Base-by-base conservation (phyloP, 2,329 filamentous ascomycete genomes). In the Whalleya microplaca region DNA sequence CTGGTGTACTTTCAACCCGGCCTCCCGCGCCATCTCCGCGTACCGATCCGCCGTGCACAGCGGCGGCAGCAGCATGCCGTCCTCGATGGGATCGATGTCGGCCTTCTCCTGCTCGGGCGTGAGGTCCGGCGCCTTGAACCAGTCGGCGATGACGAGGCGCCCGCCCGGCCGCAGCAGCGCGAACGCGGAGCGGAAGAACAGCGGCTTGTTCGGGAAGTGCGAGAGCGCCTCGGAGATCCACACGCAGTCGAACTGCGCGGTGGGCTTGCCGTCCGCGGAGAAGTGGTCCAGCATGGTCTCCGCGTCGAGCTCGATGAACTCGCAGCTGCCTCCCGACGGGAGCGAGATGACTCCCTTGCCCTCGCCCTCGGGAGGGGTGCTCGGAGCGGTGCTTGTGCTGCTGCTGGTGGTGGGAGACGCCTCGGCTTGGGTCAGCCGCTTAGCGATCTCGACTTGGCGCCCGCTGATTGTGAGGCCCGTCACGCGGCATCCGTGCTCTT, bases 211-310 rank as follows among this genome's bases (percentile, higher is more conserved):
- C 0, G 83, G 82, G 55, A 86, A 78, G 68, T 86, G 84, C 62
- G 80, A 84, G 56, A 86, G 76, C 2, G 83, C 83, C 68, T 86
- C 84, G 47, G 81, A 84, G 67, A 86, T 85, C 84, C 84, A 87
- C 20, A 86, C 82, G 43, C 75, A 77, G 62, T 85, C 82, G 61
- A 86, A 86, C 1, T 41, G 19, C 40, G 55, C 18, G 3, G 18
- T 19, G 27, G 48, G 23, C 40, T 61, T 67, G 47, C 65, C 69
- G 27, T 66, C 65, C 32, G 67, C 67, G 2, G 65, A 69, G 59
- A 86, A 86, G 66, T 75, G 74, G 1, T 80, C 77, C 2, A 77
- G 79, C 81, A 87, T 85, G 64, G 77, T 83, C 73, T 86, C 84
- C 1, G 83, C 84, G 64, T 86, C 84, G 4, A 86, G 75, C 71